Evolutionary conservation across 306 rosid genomes (phyloP), one percentile per base, ranked within the genome.

Genomic region (Dalbergia cochinchinensis): DNA sequence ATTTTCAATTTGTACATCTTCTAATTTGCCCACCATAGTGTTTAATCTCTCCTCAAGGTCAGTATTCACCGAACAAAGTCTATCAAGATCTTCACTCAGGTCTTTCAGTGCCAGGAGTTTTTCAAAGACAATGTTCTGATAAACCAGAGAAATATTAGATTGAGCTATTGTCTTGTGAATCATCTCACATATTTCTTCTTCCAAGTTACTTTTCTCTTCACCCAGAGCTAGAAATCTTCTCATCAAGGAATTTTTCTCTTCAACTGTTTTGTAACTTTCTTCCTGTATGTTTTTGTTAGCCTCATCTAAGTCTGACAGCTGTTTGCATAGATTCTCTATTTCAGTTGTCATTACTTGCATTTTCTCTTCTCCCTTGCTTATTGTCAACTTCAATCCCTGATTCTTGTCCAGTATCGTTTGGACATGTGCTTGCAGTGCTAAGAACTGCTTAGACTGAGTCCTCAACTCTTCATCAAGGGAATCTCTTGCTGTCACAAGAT

Each of bases 151-250:
- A 82, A 84, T 79, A 85, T 89, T 92, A 47, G 87, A 82, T 71
- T 90, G 90, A 84, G 78, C 85, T 77, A 86, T 78, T 76, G 84
- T 89, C 80, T 94, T 94, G 65, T 84, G 77, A 69, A 92, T 79
- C 89, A 92, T 77, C 55, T 26, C 57, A 53, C 80, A 79, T 63
- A 89, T 77, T 79, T 92, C 94, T 73, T 88, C 88, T 85, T 92
- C 93, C 59, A 91, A 76, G 80, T 55, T 82, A 47, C 76, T 62
- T 50, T 82, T 88, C 74, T 85, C 87, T 88, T 86, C 87, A 83
- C 65, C 80, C 81, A 91, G 73, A 60, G 83, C 85, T 4, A 79
- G 63, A 82, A 85, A 82, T 77, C 80, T 79, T 69, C 85, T 87
- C 74, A 73, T 70, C 86, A 90, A 85, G 80, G 84, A 80, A 51